Evolutionary conservation across 345 rosid genomes (phyloP), one percentile per base, ranked within the genome.

Genomic region (Populus tremula): DNA sequence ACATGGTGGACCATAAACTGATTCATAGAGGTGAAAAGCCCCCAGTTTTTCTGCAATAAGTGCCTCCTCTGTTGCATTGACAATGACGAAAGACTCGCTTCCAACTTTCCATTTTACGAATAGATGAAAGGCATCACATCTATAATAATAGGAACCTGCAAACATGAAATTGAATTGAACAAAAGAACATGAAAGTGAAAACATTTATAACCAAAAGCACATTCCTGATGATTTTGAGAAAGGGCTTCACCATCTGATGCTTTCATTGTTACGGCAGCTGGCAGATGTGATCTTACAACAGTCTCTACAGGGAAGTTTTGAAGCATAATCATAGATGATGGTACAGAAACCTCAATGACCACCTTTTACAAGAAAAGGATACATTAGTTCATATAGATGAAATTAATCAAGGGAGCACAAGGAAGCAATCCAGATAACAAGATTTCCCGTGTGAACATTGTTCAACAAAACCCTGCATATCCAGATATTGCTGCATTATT

Each of bases 251-350:
- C 99, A 85, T 90, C 88, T 75, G 85, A 80, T 72, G 93, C 82
- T 84, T 88, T 90, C 94, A 95, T 83, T 59, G 96, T 90, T 74
- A 95, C 94, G 79, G 96, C 94, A 73, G 94, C 93, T 82, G 80
- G 82, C 76, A 95, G 88, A 84, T 88, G 86, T 66, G 98, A 90
- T 85, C 98, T 92, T 47, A 93, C 91, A 78, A 88, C 89, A 72
- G 90, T 87, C 90, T 95, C 97, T 39, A 93, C 96, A 53, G 94
- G 94, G 79, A 91, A 91, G 77, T 89, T 82, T 76, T 83, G 98
- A 79, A 91, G 85, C 96, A 95, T 91, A 80, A 85, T 84, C 94
- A 95, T 83, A 53, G 89, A 86, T 23, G 93, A 86, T 13, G 97
- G 98, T 67, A 84, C 67, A 56, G 96, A 90, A 85, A 95, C 97